Percentiles rank a stretch among this genome's conserved stretches.
These are phyloP conservation scores for Diaporthe sp. DNA, from an alignment of 2,329 filamentous ascomycete genomes.

Conservation along the genomic window DNA sequence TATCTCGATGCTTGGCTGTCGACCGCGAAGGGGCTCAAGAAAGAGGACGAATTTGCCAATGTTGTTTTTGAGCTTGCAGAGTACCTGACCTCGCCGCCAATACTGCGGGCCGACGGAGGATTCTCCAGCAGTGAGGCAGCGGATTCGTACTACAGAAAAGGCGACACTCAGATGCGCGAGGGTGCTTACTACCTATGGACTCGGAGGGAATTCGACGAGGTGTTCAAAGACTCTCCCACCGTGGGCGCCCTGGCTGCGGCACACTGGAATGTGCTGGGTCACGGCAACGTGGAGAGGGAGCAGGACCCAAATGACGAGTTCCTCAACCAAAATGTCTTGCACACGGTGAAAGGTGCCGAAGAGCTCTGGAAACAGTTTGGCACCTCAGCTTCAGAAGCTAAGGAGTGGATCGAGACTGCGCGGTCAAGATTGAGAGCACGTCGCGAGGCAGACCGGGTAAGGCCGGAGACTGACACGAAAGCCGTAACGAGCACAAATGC, in stretches of 20 bases:
- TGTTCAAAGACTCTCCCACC: slow-evolving; percentile 68
- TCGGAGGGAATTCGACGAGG: slow-evolving; percentile 82
- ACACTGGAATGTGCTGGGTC: slow-evolving; percentile 85
- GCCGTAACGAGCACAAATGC: slow-evolving; percentile 91
- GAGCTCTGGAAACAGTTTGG: slow-evolving; percentile 82
- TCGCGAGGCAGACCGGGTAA: slow-evolving; percentile 79
- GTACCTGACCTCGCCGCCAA: slow-evolving; percentile 82
- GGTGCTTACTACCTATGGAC: slow-evolving; percentile 98
- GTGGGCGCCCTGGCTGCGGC: slow-evolving; percentile 81
- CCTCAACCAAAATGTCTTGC: slow-evolving; percentile 90
- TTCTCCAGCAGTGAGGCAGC: slow-evolving; percentile 93
- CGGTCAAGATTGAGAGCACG: slow-evolving; percentile 77
- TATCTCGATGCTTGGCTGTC: slow-evolving; percentile 89
- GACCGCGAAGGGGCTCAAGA: slow-evolving; percentile 44
- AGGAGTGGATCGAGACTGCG: slow-evolving; percentile 75
- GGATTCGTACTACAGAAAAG: slow-evolving; percentile 81
- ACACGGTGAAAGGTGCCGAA: slow-evolving; percentile 74
- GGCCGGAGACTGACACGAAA: slow-evolving; percentile 88
- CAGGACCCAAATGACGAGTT: slow-evolving; percentile 95
- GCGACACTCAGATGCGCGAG: slow-evolving; percentile 85
- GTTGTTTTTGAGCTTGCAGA: slow-evolving; percentile 85
- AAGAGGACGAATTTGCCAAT: slow-evolving; percentile 79
- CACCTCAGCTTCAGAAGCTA: slow-evolving; percentile 76
- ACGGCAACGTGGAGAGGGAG: slow-evolving; percentile 86
- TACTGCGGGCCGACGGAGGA: slow-evolving; percentile 77